Percentiles rank a stretch among this genome's conserved stretches.
phyloP scores from a whole-genome alignment of 1,284 basidiomycete species.

The Takashimella koratensis region DNA sequence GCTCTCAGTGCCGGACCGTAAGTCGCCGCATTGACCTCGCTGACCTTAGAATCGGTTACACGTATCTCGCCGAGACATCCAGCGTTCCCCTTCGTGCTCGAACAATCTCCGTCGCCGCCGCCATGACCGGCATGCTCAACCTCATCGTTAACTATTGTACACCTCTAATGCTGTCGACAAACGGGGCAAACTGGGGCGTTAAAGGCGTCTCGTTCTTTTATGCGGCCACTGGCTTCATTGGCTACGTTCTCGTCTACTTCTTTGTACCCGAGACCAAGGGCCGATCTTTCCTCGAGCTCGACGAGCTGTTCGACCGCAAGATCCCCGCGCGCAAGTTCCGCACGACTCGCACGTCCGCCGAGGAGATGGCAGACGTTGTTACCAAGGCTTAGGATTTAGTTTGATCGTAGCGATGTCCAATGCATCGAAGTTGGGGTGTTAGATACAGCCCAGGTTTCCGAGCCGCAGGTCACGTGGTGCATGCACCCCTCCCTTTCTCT shows the following conservation, averaged over 20 bases:
- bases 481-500: too few relatives aligned
- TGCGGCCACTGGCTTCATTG: constrained; percentile 1
- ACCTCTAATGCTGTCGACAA: constrained; percentile 11
- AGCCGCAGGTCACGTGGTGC: too few relatives aligned
- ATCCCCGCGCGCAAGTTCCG: constrained; percentile 24
- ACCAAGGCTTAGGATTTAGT: background rate
- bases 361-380: background rate
- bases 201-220: constrained; percentile 10
- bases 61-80: constrained; percentile 13
- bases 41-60: too few relatives aligned
- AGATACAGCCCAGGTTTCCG: too few relatives aligned
- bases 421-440: too few relatives aligned
- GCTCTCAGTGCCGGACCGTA: constrained; percentile 6
- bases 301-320: constrained; percentile 37
- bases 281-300: constrained; percentile 42
- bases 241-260: constrained; percentile 16
- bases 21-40: too few relatives aligned
- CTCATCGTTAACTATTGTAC: constrained; percentile 14
- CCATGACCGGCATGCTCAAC: constrained; percentile 7
- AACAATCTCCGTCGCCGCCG: constrained; percentile 12
- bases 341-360: background rate
- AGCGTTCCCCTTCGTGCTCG: constrained; percentile 13
- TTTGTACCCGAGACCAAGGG: constrained; percentile 32
- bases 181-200: constrained; percentile 6
- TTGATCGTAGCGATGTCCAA: too few relatives aligned